A percentile compares a stretch with the other conserved stretches of the same genome.
phyloP scores from a whole-genome alignment of 2,329 filamentous ascomycete species.

The Sclerotinia minor region DNA sequence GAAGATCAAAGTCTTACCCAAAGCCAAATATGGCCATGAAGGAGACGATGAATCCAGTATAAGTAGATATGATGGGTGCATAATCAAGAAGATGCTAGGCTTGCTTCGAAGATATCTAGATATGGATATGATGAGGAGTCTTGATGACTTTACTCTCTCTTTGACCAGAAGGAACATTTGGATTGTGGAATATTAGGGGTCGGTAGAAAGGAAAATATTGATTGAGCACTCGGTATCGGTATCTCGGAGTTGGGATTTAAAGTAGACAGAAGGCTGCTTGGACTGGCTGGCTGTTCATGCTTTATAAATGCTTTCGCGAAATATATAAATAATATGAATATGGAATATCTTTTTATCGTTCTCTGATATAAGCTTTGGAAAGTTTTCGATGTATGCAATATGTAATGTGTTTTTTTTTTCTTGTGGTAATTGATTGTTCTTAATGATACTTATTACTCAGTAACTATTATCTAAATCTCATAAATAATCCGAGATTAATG shows the following conservation, averaged over 20 bases:
- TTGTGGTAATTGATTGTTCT: too few species aligned
- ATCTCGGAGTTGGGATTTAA: constrained; percentile 8
- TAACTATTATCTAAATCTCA: too few species aligned
- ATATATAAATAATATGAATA: constrained; percentile 23
- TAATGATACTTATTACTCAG: too few species aligned
- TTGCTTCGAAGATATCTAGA: too few species aligned
- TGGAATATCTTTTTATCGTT: too few species aligned
- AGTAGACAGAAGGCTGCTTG: constrained; percentile 18
- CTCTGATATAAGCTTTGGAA: too few species aligned
- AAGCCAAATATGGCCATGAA: constrained; percentile 37
- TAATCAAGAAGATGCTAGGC: neutral
- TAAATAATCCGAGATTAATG: too few species aligned
- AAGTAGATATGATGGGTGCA: neutral
- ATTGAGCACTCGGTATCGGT: neutral
- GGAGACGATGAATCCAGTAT: constrained; percentile 32
- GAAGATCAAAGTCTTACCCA: constrained; percentile 36
- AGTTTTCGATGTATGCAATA: too few species aligned
- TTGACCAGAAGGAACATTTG: neutral
- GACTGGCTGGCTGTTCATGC: constrained; percentile 14
- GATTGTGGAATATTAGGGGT: neutral
- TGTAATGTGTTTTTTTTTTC: too few species aligned
- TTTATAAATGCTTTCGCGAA: neutral
- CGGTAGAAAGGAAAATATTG: neutral
- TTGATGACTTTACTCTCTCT: constrained; percentile 15
- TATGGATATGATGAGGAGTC: constrained; percentile 11